Evolutionary conservation across 2,329 filamentous ascomycete genomes (phyloP), one percentile per base, ranked within the genome.

Genomic region (Colletotrichum cereale): DNA sequence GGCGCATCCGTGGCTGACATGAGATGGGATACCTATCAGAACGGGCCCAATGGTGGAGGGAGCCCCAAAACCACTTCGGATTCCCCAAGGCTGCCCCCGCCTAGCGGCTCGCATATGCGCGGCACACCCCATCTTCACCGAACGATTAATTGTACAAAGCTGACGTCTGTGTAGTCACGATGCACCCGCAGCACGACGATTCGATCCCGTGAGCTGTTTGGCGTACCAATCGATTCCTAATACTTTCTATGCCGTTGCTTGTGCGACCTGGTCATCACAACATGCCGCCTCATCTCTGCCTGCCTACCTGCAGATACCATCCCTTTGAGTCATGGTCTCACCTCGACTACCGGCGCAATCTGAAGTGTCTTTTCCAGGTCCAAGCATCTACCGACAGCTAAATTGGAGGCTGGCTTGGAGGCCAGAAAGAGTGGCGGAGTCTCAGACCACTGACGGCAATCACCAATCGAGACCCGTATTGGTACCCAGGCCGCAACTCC

Each of bases 251-350:
- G 21, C 36, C 57, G 21, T 58, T 42, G 53, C 62, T 44, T 29
- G 48, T 26, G 38, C 48, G 58, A 47, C 24, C 14, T 63, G 38
- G 12, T 34, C 36, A 63, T 34, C 48, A 67, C 66, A 24, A 31
- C 52, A 26, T 44, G 50, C 31, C 52, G 53, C 42, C 62, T 58
- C 52, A 36, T 24, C n/a, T 60, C 34, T 66, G 53, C 34, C 63
- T 60, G 5, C 44, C 64, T 52, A 3, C 44, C 42, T 26, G 34
- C 26, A 57, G 10, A 26, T 31, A 11, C 26, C 53, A 62, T 58
- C 34, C 24, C 60, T 5, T n/a, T 26, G 47, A 62, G 60, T 62
- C 60, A 38, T 26, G n/a, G n/a, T 34, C 44, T 48, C 42, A 38
- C 44, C n/a, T 36, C 29, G 18, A 47, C 38, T 58, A 31, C 24